Base-by-base conservation (phyloP, 306 rosid species). In the Ormosia emarginata region DNA sequence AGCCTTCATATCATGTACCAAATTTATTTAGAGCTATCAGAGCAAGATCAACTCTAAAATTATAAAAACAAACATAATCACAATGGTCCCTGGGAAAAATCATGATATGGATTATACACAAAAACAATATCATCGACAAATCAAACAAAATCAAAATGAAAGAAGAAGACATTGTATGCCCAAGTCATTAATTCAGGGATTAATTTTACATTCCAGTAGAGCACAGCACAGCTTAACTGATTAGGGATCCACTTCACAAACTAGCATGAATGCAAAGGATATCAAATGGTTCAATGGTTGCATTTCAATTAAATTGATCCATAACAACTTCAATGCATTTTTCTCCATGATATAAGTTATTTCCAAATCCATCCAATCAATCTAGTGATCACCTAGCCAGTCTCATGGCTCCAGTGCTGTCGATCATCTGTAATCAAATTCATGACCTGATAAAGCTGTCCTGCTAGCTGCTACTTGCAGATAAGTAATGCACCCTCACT, bases 211-310 rank as follows among this genome's bases (percentile, higher is more conserved):
- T 4, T 30, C 33, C 57, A 52, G 70, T 67, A 71, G 29, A 64
- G 11, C 49, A 69, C n/a, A 59, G 1, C 6, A 44, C 58, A 80
- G n/a, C 47, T 50, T 41, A 49, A 14, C 40, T 61, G 11, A 68
- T 44, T 65, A 64, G 37, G 46, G 34, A 58, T 61, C 71, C 18
- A 62, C 14, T 46, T 66, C 67, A 78, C 71, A 33, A 71, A 81
- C 52, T 70, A 73, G 58, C 39, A 47, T 67, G 34, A 49, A 63
- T 2, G 32, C 64, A 68, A 80, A 52, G 39, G 43, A 67, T 52
- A 33, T 50, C 70, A 53, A 41, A 33, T 2, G 18, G 24, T 24
- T 24, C 24, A 24, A 24, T 24, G 6, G 49, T 29, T 7, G 71
- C 66, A 57, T 47, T 62, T 74, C 52, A 32, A 15, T 55, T 64